These are phyloP conservation scores for Beauveria medogensis DNA, from an alignment of 2,329 filamentous ascomycete genomes.

Conservation along the genomic window DNA sequence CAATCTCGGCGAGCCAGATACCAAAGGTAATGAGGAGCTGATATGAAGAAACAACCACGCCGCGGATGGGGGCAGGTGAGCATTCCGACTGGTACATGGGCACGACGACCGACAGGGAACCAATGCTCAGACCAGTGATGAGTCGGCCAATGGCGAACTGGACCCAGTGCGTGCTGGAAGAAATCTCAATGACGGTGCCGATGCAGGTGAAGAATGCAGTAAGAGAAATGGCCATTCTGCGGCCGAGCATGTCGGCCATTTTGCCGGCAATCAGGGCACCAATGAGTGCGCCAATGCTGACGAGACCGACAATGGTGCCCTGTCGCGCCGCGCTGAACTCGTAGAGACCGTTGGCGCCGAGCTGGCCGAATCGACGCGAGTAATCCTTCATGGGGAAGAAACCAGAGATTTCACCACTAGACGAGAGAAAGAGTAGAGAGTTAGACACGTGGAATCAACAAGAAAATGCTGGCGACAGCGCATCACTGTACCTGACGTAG, in stretches of 20 bases:
- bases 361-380: constrained; percentile 42
- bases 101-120: constrained; percentile 54
- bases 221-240: constrained; percentile 52
- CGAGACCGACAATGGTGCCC: constrained; percentile 56
- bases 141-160: constrained; percentile 58
- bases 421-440: neutral
- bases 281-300: constrained; percentile 51
- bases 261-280: constrained; percentile 52
- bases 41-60: constrained; percentile 55
- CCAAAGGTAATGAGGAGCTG: constrained; percentile 64
- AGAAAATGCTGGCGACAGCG: neutral
- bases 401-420: constrained; percentile 51
- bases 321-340: constrained; percentile 51
- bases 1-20: constrained; percentile 50
- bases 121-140: constrained; percentile 59
- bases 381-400: constrained; percentile 55
- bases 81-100: constrained; percentile 64
- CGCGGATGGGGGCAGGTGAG: constrained; percentile 55
- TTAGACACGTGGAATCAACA: neutral
- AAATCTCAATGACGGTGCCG: constrained; percentile 56
- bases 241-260: constrained; percentile 53
- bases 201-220: constrained; percentile 56
- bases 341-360: constrained; percentile 28
- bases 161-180: constrained; percentile 47
- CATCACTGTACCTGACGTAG: constrained; percentile 40